Percentiles rank a stretch among this genome's conserved stretches.
Conservation (phyloP, 768 basidiomycete genomes). For the Lactarius quietus region DNA sequence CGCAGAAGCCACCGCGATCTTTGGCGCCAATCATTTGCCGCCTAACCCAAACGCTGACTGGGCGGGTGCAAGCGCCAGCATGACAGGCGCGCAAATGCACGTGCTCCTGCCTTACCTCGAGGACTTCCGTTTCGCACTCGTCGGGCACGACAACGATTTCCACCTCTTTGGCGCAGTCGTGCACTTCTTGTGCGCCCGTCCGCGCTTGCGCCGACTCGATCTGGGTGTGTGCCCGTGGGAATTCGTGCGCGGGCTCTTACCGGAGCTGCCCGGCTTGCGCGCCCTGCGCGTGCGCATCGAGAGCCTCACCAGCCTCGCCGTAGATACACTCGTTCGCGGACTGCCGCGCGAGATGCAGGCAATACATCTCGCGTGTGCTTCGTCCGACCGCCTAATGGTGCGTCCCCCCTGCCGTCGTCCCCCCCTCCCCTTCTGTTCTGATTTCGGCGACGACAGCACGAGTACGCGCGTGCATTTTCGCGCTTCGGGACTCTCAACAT, state of each 20-base stretch:
- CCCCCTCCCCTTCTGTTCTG: background rate
- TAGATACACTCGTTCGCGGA: conserved; percentile 37
- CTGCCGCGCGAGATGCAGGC: conserved; percentile 45
- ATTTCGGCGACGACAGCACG: conserved; percentile 38
- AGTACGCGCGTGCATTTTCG: conserved; percentile 48
- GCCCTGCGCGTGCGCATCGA: conserved; percentile 57
- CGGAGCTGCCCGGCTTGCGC: conserved; percentile 48
- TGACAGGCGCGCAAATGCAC: conserved; percentile 33
- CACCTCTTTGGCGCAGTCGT: conserved; percentile 52
- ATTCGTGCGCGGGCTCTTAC: conserved; percentile 48
- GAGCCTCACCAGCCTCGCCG: conserved; percentile 40
- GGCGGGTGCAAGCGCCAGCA: background rate
- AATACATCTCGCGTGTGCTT: conserved; percentile 48
- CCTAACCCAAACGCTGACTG: conserved; percentile 34
- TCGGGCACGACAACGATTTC: conserved; percentile 58
- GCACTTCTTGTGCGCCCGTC: conserved; percentile 49
- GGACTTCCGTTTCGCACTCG: conserved; percentile 58
- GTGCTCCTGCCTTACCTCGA: conserved; percentile 61
- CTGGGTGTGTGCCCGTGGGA: conserved; percentile 67
- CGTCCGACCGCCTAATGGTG: conserved; percentile 51
- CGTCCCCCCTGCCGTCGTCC: conserved; percentile 25
- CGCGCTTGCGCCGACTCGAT: conserved; percentile 52
- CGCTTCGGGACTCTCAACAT: conserved; percentile 51
- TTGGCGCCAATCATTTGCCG: conserved; percentile 58
- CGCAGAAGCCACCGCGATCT: conserved; percentile 53